phyloP scores from a whole-genome alignment of 371 early-diverging fungal species.

The Mucor racemosus region DNA sequence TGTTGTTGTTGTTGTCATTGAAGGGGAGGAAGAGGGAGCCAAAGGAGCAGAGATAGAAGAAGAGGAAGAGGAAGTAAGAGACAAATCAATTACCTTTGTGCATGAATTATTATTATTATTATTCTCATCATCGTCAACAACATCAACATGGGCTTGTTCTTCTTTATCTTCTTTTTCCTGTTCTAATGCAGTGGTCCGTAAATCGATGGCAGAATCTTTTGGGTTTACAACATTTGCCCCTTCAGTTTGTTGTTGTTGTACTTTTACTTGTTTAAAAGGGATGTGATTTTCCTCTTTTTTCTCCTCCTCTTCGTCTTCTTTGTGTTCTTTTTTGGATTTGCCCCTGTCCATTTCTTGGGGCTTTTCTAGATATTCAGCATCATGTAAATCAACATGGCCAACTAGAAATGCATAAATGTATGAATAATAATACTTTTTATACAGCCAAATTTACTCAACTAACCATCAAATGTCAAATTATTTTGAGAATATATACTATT shows the following conservation, averaged over 20 bases:
- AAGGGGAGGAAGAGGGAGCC: background rate
- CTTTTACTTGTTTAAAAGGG: background rate
- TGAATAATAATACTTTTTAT: background rate
- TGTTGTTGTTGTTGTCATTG: background rate
- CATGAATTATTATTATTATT: background rate
- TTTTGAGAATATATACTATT: conserved; percentile 4
- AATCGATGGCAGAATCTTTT: conserved; percentile 23
- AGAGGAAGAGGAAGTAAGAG: background rate
- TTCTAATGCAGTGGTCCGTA: conserved; percentile 6
- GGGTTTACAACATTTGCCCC: background rate
- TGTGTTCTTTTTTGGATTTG: background rate
- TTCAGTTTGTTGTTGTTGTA: conserved; percentile 3
- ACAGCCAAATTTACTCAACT: background rate
- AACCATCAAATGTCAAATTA: conserved; percentile 3
- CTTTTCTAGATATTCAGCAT: background rate
- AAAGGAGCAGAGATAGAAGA: background rate
- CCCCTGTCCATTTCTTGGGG: conserved; percentile 3
- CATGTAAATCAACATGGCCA: background rate
- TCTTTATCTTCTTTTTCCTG: background rate
- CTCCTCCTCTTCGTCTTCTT: background rate
- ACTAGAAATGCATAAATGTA: background rate
- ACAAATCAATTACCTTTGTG: background rate
- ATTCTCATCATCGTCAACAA: background rate
- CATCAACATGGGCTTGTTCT: background rate
- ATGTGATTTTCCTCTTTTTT: background rate